These are phyloP conservation scores for Podosphaera fusca DNA, from an alignment of 2,329 filamentous ascomycete genomes.

Conservation along the genomic window DNA sequence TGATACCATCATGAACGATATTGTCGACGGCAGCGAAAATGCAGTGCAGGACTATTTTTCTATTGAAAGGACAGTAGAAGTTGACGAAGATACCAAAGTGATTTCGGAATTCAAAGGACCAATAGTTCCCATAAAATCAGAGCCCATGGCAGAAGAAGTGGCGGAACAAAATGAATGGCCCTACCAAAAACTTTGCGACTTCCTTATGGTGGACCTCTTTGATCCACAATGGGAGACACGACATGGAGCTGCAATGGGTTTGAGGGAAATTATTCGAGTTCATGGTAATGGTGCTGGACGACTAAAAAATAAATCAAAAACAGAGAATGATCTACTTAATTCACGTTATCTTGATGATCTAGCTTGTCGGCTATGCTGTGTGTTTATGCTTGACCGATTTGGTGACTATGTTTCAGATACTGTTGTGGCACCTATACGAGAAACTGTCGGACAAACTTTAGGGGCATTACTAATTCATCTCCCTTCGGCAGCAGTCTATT, in stretches of 20 bases:
- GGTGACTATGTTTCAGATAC: conserved; percentile 96
- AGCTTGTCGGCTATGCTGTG: conserved; percentile 81
- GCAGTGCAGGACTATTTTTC: conserved; percentile 70
- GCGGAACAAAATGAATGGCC: conserved; percentile 76
- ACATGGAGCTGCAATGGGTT: conserved; percentile 84
- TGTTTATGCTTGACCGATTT: conserved; percentile 93
- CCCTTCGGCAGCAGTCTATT: conserved; percentile 53
- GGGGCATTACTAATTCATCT: conserved; percentile 76
- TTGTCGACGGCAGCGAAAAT: conserved; percentile 34
- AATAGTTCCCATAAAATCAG: conserved; percentile 57
- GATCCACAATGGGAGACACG: conserved; percentile 87
- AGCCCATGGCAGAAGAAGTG: conserved; percentile 56
- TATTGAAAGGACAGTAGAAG: conserved; percentile 51
- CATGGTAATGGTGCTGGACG: conserved; percentile 79
- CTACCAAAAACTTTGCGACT: conserved; percentile 80
- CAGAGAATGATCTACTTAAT: conserved; percentile 61
- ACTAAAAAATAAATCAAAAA: conserved; percentile 39
- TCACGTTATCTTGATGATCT: conserved; percentile 79
- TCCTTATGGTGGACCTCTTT: conserved; percentile 81
- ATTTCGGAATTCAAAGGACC: conserved; percentile 90
- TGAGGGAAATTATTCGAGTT: conserved; percentile 77
- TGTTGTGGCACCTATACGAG: conserved; percentile 83
- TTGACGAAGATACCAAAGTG: conserved; percentile 78
- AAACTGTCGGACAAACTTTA: conserved; percentile 83
- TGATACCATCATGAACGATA: conserved; percentile 25